A percentile compares a stretch with the other conserved stretches of the same genome.
Conservation (phyloP, 2,329 filamentous ascomycete genomes). For the Paecilomyces sp. region DNA sequence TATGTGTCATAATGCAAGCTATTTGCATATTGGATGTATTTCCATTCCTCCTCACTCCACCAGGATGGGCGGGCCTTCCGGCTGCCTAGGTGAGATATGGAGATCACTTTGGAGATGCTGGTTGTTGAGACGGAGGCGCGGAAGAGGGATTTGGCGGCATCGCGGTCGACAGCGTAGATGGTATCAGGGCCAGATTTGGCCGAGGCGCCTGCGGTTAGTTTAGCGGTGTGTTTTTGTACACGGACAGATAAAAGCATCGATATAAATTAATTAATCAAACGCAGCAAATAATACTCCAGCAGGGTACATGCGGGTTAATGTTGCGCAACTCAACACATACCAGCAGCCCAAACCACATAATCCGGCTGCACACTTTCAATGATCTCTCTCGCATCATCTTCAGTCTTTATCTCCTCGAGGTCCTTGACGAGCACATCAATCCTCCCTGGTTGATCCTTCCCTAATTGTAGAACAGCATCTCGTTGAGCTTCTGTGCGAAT, state of each 20-base stretch:
- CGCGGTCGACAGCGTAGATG: constrained; percentile 1
- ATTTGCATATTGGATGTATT: constrained; percentile 1
- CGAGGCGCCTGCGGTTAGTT: not conserved
- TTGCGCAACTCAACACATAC: not conserved
- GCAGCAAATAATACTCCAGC: not conserved
- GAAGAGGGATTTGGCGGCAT: not conserved
- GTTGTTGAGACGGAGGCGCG: not conserved
- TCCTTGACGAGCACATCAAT: not conserved
- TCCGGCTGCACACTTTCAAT: not conserved
- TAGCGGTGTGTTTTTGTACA: not conserved
- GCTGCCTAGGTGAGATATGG: not conserved
- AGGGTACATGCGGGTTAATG: not conserved
- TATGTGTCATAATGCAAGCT: not conserved
- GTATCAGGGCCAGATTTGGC: not conserved
- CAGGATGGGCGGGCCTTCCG: not conserved
- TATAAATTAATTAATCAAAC: too few species aligned
- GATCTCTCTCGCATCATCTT: not conserved
- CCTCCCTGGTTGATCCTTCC: not conserved
- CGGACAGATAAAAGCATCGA: too few species aligned
- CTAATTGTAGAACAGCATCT: not conserved
- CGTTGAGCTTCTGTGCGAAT: not conserved
- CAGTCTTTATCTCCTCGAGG: not conserved
- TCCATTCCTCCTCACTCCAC: constrained; percentile 1
- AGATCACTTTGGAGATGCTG: not conserved
- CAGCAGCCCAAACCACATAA: constrained; percentile 3